phyloP scores from a whole-genome alignment of 768 basidiomycete species.

The Boletus barrowsii region DNA sequence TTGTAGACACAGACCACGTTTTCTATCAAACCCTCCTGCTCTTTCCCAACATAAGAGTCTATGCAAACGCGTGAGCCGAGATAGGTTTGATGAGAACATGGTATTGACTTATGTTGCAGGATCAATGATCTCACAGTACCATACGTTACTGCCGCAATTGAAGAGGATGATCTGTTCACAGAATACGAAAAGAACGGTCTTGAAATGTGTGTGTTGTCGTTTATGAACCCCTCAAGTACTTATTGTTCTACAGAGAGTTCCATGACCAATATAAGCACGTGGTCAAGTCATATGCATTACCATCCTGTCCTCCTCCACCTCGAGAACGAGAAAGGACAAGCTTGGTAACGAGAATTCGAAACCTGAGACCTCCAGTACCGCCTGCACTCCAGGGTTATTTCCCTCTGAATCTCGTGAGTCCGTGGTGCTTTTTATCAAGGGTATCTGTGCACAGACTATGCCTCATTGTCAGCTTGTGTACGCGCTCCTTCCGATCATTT shows the following conservation, averaged over 20 bases:
- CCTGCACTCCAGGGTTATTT: constrained; percentile 58
- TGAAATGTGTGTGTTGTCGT: constrained; percentile 47
- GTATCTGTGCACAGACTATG: neutral
- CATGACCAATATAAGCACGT: constrained; percentile 56
- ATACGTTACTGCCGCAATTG: constrained; percentile 75
- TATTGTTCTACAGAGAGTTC: constrained; percentile 42
- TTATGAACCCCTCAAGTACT: neutral
- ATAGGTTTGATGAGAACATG: neutral
- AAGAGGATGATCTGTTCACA: constrained; percentile 62
- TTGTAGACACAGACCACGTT: constrained; percentile 49
- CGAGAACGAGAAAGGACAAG: constrained; percentile 37
- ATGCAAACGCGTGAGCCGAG: constrained; percentile 68
- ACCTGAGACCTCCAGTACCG: constrained; percentile 47
- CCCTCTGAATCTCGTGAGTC: constrained; percentile 68
- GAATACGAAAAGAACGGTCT: constrained; percentile 56
- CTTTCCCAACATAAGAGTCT: constrained; percentile 71
- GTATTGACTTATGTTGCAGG: constrained; percentile 32
- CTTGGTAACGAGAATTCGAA: constrained; percentile 46
- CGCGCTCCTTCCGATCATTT: constrained; percentile 56
- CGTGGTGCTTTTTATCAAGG: neutral
- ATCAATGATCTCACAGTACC: constrained; percentile 80
- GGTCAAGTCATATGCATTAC: constrained; percentile 50
- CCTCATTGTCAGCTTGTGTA: constrained; percentile 46
- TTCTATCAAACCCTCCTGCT: constrained; percentile 70
- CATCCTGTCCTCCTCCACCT: constrained; percentile 42